Evolutionary conservation across 306 rosid genomes (phyloP), one percentile per base, ranked within the genome.

Genomic region (Quercus robur): DNA sequence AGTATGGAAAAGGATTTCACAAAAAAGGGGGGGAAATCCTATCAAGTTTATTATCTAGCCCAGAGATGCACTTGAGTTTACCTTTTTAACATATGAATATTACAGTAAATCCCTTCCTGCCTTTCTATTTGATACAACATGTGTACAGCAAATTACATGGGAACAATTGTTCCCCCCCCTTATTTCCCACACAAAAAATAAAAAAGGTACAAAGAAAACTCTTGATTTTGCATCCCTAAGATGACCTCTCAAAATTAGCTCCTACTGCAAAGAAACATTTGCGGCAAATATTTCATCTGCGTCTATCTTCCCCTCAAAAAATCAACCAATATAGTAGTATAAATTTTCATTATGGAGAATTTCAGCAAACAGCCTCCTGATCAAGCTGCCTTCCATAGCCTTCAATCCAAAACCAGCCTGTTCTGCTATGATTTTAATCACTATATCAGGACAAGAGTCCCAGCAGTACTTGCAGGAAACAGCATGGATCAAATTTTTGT

Each of bases 201-300:
- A 49, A 49, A 3, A 49, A 11, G 15, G 5, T 1, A 10, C 17
- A 12, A 71, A 41, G 2, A 52, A 66, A 41, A 49, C 21, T 54
- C 61, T 69, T 35, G 59, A 10, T 63, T 74, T 21, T 63, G 82
- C 78, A 68, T 12, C 56, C 63, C 57, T 73, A 67, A 69, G 30
- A 57, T 89, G 85, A 70, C 67, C 77, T 49, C 72, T 26, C 23
- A 72, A 71, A 56, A 58, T 56, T 77, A 35, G 81, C 83, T 75
- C 80, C 54, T 70, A 56, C 78, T 73, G 82, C 79, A 75, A 78
- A 86, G 80, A 80, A 28, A 84, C 51, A 28, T 77, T 63, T 54
- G 59, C 83, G n/a, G 57, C 86, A 51, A 46, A 66, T 52, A 73
- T 67, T 73, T 72, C 73, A 61, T 71, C 72, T 28, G 57, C 72